Evolutionary conservation across 805 yeast genomes (phyloP).

Genomic region (Candida ortonii): DNA sequence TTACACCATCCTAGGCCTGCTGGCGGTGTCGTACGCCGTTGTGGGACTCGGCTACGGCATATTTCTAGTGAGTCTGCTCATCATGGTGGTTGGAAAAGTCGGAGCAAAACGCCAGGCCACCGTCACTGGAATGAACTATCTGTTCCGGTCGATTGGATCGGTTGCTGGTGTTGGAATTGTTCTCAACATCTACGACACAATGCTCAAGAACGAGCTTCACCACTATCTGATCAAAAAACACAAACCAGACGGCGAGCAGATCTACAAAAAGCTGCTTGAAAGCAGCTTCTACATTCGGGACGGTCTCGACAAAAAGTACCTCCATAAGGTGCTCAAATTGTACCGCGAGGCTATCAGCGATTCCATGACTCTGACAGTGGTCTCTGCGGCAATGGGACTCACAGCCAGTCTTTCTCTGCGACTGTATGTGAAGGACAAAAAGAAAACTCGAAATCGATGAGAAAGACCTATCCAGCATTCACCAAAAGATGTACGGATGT

Average conservation of each 20-base stretch:
- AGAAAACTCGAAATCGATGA: constrained; percentile 1
- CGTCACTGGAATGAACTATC: constrained; percentile 47
- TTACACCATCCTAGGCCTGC: constrained; percentile 18
- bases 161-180: constrained; percentile 45
- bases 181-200: constrained; percentile 36
- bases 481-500: too few species aligned
- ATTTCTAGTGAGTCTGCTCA: constrained; percentile 37
- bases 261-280: constrained; percentile 22
- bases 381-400: constrained; percentile 27
- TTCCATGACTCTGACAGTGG: constrained; percentile 23
- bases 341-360: constrained; percentile 29
- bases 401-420: constrained; percentile 23
- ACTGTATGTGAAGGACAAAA: constrained; percentile 14
- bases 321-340: constrained; percentile 29
- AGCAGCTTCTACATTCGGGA: constrained; percentile 30
- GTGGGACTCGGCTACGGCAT: constrained; percentile 41
- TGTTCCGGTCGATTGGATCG: constrained; percentile 48
- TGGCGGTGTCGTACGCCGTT: constrained; percentile 29
- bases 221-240: constrained; percentile 28
- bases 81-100: constrained; percentile 43
- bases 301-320: constrained; percentile 28
- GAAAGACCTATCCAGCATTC: too few species aligned
- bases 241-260: constrained; percentile 24
- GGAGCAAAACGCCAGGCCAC: constrained; percentile 46
- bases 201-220: constrained; percentile 31